A percentile compares a stretch with the other conserved stretches of the same genome.
Evolutionary conservation across 1,284 basidiomycete genomes (phyloP).

Genomic region (Heterobasidion occidentale): DNA sequence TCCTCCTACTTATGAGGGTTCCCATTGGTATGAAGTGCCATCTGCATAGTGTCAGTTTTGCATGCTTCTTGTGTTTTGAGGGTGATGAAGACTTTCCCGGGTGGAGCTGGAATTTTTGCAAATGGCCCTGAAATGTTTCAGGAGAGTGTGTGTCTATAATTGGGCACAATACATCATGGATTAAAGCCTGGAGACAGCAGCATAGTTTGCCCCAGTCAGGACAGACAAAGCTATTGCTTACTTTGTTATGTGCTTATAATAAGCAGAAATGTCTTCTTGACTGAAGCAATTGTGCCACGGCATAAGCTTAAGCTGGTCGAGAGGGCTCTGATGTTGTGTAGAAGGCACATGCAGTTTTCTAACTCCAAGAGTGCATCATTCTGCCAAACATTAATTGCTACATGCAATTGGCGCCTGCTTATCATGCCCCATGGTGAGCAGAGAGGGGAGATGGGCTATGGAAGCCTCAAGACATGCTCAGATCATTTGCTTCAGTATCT

Average conservation of each 20-base stretch:
- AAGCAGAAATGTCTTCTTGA: slow-evolving; percentile 85
- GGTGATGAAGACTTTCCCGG: slow-evolving; percentile 20
- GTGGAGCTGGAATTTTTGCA: slow-evolving; percentile 49
- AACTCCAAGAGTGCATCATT: slow-evolving; percentile 76
- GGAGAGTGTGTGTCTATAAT: slow-evolving; percentile 48
- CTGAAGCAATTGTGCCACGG: slow-evolving; percentile 27
- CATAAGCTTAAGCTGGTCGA: slow-evolving; percentile 10
- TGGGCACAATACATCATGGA: slow-evolving; percentile 30
- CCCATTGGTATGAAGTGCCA: no score
- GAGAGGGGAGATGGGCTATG: slow-evolving; percentile 11
- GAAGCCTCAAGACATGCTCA: slow-evolving; percentile 4
- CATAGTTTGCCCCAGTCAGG: not conserved
- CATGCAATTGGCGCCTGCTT: slow-evolving; percentile 73
- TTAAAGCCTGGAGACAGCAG: slow-evolving; percentile 52
- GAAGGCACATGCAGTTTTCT: slow-evolving; percentile 60
- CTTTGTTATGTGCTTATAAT: slow-evolving; percentile 86
- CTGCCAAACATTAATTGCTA: slow-evolving; percentile 57
- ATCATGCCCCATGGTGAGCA: slow-evolving; percentile 41
- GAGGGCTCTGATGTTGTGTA: not conserved
- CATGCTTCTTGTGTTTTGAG: slow-evolving; percentile 37
- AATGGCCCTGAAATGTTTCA: slow-evolving; percentile 55
- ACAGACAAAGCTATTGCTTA: slow-evolving; percentile 18
- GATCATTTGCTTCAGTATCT: not conserved
- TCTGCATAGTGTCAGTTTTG: slow-evolving; percentile 15
- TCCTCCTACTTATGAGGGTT: no score